Conservation (phyloP, 176 grass and related monocot species). For the Oryza meyeriana region DNA sequence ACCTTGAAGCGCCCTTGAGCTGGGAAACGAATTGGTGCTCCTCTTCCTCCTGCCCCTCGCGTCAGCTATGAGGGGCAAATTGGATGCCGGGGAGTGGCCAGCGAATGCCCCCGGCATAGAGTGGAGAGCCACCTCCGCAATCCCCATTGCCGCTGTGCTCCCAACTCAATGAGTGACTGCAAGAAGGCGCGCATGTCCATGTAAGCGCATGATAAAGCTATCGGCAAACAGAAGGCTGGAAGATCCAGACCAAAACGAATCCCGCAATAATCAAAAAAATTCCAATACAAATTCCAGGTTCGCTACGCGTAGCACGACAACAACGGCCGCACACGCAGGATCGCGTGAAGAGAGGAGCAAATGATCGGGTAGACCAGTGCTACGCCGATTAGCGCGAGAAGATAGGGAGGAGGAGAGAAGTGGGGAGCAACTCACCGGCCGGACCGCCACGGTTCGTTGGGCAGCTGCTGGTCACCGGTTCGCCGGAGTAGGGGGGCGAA, state of each 20-base stretch:
- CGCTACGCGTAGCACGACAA: background rate
- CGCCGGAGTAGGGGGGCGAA: slow-evolving; percentile 10
- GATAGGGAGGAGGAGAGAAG: background rate
- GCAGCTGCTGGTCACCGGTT: slow-evolving; percentile 18
- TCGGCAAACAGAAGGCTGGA: background rate
- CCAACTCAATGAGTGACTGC: slow-evolving; percentile 40
- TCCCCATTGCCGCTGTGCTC: slow-evolving; percentile 37
- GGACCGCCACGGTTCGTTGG: slow-evolving; percentile 3
- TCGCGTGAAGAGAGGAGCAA: background rate
- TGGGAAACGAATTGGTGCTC: background rate
- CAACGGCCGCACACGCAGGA: background rate
- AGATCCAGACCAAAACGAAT: background rate
- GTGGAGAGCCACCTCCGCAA: slow-evolving; percentile 45
- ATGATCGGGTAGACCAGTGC: background rate
- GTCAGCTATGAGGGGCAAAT: slow-evolving; percentile 17
- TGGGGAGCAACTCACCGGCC: slow-evolving; percentile 14
- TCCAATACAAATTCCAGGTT: background rate
- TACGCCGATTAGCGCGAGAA: background rate
- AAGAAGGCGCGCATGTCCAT: background rate
- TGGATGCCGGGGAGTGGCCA: slow-evolving; percentile 28
- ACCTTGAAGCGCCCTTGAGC: slow-evolving; percentile 22
- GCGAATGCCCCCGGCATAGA: slow-evolving; percentile 30
- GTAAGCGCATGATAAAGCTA: background rate
- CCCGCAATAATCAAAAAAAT: background rate
- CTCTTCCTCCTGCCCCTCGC: slow-evolving; percentile 29